Conservation (phyloP, 805 yeast genomes). For the Starmerella lactis-condensi region DNA sequence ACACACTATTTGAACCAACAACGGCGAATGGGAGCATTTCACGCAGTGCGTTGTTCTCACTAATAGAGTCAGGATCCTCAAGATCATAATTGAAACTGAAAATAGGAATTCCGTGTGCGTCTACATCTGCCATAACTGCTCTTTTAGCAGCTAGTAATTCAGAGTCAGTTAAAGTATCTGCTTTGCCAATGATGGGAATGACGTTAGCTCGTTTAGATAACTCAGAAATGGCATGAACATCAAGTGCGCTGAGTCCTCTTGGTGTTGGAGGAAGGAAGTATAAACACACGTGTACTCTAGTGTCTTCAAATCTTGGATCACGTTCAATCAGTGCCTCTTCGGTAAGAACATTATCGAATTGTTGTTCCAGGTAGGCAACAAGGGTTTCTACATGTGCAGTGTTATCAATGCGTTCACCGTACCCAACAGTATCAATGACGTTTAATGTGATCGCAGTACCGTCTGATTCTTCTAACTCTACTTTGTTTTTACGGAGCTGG, state of each 20-base stretch:
- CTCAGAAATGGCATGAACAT: constrained; percentile 49
- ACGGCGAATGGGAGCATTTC: constrained; percentile 45
- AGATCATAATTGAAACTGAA: constrained; percentile 59
- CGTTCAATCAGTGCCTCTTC: constrained; percentile 77
- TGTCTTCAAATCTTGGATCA: constrained; percentile 59
- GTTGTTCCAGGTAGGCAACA: constrained; percentile 42
- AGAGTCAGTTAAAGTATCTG: constrained; percentile 52
- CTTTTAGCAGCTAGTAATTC: constrained; percentile 41
- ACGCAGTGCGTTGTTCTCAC: constrained; percentile 25
- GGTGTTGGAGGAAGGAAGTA: constrained; percentile 50
- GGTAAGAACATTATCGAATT: constrained; percentile 50
- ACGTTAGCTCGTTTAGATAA: constrained; percentile 60
- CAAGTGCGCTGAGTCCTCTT: constrained; percentile 43
- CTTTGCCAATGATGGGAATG: constrained; percentile 63
- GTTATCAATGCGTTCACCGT: constrained; percentile 57
- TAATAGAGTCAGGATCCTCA: constrained; percentile 32
- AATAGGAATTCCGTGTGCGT: constrained; percentile 38
- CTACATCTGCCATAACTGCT: constrained; percentile 38
- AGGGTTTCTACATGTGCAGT: constrained; percentile 29
- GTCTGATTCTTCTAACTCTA: constrained; percentile 38
- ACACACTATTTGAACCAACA: constrained; percentile 31
- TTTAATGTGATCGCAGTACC: constrained; percentile 36
- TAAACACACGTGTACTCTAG: constrained; percentile 63
- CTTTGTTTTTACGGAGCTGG: constrained; percentile 10
- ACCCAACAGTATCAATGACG: constrained; percentile 56